These are phyloP conservation scores for Metschnikowia sp. DNA, from an alignment of 805 yeast species.

Conservation along the genomic window DNA sequence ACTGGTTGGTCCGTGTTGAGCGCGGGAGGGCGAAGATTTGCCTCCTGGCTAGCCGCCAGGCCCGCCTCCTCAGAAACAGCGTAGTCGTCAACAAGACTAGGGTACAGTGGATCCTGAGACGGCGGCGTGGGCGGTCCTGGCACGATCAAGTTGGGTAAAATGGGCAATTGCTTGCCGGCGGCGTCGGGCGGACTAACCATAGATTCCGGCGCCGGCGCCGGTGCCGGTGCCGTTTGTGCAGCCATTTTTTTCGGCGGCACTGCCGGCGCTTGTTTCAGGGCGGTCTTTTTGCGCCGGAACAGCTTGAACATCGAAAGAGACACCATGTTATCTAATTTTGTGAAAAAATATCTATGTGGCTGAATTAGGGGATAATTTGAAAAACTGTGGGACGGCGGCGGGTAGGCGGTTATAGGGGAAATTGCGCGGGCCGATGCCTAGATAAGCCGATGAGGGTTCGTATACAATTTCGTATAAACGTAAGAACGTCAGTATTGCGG, in stretches of 20 bases:
- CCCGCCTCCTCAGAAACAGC: slow-evolving; percentile 1
- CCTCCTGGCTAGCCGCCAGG: slow-evolving; percentile 2
- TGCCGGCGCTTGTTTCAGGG: not conserved
- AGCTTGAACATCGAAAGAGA: slow-evolving; percentile 7
- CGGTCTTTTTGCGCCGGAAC: slow-evolving; percentile 5
- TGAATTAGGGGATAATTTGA: not conserved
- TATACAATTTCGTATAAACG: no score
- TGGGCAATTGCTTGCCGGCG: not conserved
- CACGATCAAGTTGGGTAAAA: not conserved
- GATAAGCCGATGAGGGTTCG: no score
- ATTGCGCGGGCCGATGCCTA: no score
- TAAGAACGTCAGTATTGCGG: no score
- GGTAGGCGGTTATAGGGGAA: no score
- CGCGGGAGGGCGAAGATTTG: slow-evolving; percentile 11
- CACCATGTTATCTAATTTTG: slow-evolving; percentile 3
- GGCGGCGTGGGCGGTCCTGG: slow-evolving; percentile 2
- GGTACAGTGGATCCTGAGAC: not conserved
- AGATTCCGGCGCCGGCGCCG: not conserved
- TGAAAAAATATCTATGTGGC: not conserved
- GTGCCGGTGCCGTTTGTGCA: not conserved
- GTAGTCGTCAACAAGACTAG: slow-evolving; percentile 2
- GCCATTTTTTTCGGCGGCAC: not conserved
- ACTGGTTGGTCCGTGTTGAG: slow-evolving; percentile 11
- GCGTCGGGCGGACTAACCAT: not conserved
- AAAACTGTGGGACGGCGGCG: not conserved